phyloP scores from a whole-genome alignment of 306 rosid species.

The Lathyrus sativus region DNA sequence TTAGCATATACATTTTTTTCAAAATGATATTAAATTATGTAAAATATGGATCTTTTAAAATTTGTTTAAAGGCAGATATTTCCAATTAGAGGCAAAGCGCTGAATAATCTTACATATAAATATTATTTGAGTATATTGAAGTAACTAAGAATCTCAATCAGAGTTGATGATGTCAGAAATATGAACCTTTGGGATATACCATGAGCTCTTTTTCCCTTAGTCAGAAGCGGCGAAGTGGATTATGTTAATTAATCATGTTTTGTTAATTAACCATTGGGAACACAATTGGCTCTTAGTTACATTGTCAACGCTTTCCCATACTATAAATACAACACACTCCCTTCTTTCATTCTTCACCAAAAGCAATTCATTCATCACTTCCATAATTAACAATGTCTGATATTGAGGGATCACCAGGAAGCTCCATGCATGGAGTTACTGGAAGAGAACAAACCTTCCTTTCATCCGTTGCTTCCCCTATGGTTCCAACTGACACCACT shows the following conservation, averaged over 20 bases:
- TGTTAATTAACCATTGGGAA: conserved; percentile 27
- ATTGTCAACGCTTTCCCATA: conserved; percentile 51
- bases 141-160: background rate
- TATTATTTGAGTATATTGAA: background rate
- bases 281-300: conserved; percentile 39
- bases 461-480: conserved; percentile 69
- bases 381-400: conserved; percentile 40
- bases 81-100: background rate
- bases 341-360: background rate
- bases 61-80: too few relatives aligned
- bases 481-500: conserved; percentile 66
- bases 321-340: conserved; percentile 49
- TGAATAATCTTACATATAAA: background rate
- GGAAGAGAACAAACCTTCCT: conserved; percentile 73
- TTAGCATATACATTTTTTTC: too few relatives aligned
- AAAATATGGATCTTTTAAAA: too few relatives aligned
- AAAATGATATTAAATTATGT: too few relatives aligned
- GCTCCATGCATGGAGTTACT: conserved; percentile 97
- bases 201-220: conserved; percentile 41
- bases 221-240: conserved; percentile 57
- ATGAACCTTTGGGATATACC: conserved; percentile 71
- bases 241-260: background rate
- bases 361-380: background rate
- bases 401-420: conserved; percentile 71
- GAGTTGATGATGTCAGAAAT: background rate